A percentile compares a stretch with the other conserved stretches of the same genome.
Conservation (phyloP, 2,329 filamentous ascomycete genomes). For the Clonostachys rhizophaga region DNA sequence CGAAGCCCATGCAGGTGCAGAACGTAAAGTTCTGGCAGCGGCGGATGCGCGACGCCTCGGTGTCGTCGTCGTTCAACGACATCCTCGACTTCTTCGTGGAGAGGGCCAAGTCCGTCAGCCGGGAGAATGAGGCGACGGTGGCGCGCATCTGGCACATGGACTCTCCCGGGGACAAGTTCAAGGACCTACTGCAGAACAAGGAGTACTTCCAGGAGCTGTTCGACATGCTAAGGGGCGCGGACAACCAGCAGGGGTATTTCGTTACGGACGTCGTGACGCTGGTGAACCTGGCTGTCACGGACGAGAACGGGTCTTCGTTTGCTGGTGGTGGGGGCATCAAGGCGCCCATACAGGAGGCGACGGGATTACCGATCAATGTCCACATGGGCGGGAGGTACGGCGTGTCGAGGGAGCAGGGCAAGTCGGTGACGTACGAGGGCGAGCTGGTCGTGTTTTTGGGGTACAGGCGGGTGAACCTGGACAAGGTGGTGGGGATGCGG, state of each 20-base stretch:
- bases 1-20: constrained; percentile 16
- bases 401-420: constrained; percentile 12
- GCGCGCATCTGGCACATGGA: constrained; percentile 22
- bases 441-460: constrained; percentile 20
- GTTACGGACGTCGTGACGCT: constrained; percentile 18
- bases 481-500: constrained; percentile 15
- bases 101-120: constrained; percentile 10
- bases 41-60: constrained; percentile 13
- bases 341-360: constrained; percentile 11
- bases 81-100: constrained; percentile 16
- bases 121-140: constrained; percentile 13
- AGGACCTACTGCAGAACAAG: constrained; percentile 14
- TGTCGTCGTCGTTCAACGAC: constrained; percentile 12
- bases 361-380: constrained; percentile 7
- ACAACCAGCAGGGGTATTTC: constrained; percentile 16
- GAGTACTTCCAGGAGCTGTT: constrained; percentile 18
- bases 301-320: constrained; percentile 3
- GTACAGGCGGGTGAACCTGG: constrained; percentile 15
- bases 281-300: constrained; percentile 13
- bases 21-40: constrained; percentile 18
- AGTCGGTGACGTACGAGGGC: constrained; percentile 14
- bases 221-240: constrained; percentile 8
- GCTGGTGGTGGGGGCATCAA: constrained; percentile 8
- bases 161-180: constrained; percentile 18
- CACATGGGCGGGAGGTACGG: constrained; percentile 8